Base-by-base conservation (phyloP, 2,329 filamentous ascomycete species). In the Pseudocercospora cruenta region DNA sequence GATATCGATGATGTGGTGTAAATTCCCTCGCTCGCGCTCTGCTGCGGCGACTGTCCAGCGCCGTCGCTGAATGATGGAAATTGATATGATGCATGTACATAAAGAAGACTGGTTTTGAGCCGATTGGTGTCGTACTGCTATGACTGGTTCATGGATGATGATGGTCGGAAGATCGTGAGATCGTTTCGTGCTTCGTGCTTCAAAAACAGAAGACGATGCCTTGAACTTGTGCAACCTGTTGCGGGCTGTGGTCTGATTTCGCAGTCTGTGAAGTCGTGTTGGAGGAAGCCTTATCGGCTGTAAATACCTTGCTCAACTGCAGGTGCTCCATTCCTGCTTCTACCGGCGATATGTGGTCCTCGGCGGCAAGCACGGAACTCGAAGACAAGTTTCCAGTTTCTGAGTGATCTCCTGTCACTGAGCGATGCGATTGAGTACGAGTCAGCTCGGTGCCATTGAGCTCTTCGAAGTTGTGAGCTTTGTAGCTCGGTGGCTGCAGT, bases 401-500 rank as follows among this genome's bases (percentile, higher is more conserved):
- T 60, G 60, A 28, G 24, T 36, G 19, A 61, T 59, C 8, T 69
- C 57, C 69, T n/a, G 70, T 61, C 1, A 65, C 58, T 3, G 71
- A 71, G 33, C 64, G 66, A 31, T 67, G 65, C 19, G 71, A 72
- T 19, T 58, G 57, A 5, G 68, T 45, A n/a, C 73, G 65, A 16
- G 54, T 60, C 1, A 71, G 59, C 16, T 58, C 61, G 2, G 36
- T 33, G 14, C 54, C 45, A 5, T 51, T 64, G 24, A 58, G 12
- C n/a, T 58, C 57, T 19, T 66, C 51, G 64, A 75, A 74, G 2
- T 64, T 64, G 55, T 75, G 73, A n/a, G 69, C 59, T 49, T 69
- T 79, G 75, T 84, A 84, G 53, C 76, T 77, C 3, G 82, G 82
- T n/a, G 82, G 81, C 55, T 78, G 76, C 2, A 80, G 72, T 14